Evolutionary conservation across 176 grass and related monocot species (phyloP), one percentile per base, ranked within the genome.

Genomic region (Puccinellia tenuiflora): DNA sequence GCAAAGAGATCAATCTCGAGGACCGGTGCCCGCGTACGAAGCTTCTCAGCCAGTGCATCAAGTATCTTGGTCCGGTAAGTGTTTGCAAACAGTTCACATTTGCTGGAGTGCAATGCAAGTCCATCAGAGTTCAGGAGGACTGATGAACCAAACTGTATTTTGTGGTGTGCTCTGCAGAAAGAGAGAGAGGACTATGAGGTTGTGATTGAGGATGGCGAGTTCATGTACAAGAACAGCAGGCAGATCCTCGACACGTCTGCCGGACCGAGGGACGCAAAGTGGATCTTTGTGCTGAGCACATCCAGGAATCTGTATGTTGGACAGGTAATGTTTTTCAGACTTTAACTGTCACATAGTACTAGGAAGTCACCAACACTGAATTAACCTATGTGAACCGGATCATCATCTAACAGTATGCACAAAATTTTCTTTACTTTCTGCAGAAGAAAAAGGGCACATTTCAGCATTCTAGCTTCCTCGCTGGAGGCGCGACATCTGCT

Each of bases 211-310:
- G 89, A 99, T 46, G 93, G 96, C 29, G 92, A 79, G 78, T 85
- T 99, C 69, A 87, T 99, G 68, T 92, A 92, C 82, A 99, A 90
- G 78, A 88, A 88, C 30, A 90, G 77, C 77, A 83, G 83, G 68
- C 61, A 94, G 79, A 79, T 94, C 71, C 84, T 99, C 0, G 75
- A 93, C 82, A 90, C 93, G 1, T 84, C 79, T 0, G 85, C 59
- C 42, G 85, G 85, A 9, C 34, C 73, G 2, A 80, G 84, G 74
- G 91, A 96, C 28, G 67, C 47, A 25, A 99, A 99, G 83, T 99
- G 93, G 93, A 99, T 99, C 66, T 99, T 99, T 87, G 96, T 99
- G 53, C 80, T 99, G 37, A 99, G 96, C 81, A 99, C 96, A 68
- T 88, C 89, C 21, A 90, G 89, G 85, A 90, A 79, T 79, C 13